Evolutionary conservation across 1,284 basidiomycete species (phyloP), one percentile per base, ranked within the genome.

Genomic region (Cryptococcus sp.): DNA sequence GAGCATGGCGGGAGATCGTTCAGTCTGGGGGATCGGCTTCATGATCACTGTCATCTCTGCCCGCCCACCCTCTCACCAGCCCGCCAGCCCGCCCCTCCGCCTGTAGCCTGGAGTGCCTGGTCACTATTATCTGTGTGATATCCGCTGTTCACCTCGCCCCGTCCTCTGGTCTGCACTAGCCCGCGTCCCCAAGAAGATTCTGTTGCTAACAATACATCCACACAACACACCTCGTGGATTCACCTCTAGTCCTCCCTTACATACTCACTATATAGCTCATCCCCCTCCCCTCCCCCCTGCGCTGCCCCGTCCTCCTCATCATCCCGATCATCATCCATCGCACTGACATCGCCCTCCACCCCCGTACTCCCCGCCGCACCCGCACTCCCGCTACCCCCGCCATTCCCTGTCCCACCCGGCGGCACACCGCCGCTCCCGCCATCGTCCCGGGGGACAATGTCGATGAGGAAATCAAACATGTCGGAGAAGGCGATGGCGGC

Each of bases 381-480:
- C 23, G 45, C 28, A 16, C 36, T 43, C 15, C 24, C 49, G n/a
- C 43, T 36, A 13, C 13, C 42, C 53, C 18, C 28, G n/a, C 35
- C 52, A 8, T 40, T 54, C 37, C 47, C 62, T 20, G 52, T 54
- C 23, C 36, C 54, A 4, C 43, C 64, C 8, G 40, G 48, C 37
- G 38, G 57, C 3, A 35, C 52, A 1, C 51, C 56, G 5, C 47
- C 63, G 1, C 48, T 64, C 18, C 64, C 63, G 20, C 64, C 69
- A 44, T 91, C 89, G 57, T 91, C 90, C 42, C 91, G 81, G 0
- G 91, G 91, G 0, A 94, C 87, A 56, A 94, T 91, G 72, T 95
- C 91, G 70, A 93, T 92, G 55, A 93, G 79, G 73, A 94, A 93
- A 79, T 93, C 91, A 68, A 92, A 93, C 73, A 92, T 89, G 78